A percentile compares a stretch with the other conserved stretches of the same genome.
Conservation (phyloP, 1,139 yeast species). For the Spencermartinsiella ligniputridi region DNA sequence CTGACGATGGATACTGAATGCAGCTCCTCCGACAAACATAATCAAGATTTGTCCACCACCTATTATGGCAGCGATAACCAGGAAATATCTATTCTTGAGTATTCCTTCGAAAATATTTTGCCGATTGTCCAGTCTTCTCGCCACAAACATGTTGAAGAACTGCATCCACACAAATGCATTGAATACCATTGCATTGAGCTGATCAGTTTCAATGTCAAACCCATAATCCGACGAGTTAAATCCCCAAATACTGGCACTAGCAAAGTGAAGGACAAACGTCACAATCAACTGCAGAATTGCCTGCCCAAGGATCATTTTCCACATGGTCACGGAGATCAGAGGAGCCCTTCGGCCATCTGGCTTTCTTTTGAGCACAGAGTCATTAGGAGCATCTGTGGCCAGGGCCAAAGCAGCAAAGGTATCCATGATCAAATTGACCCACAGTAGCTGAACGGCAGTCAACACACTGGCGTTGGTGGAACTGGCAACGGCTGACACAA, state of each 20-base stretch:
- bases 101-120: constrained; percentile 80
- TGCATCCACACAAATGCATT: constrained; percentile 98
- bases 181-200: constrained; percentile 80
- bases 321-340: constrained; percentile 84
- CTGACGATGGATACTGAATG: constrained; percentile 76
- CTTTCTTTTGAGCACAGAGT: constrained; percentile 65
- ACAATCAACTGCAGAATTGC: constrained; percentile 69
- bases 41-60: constrained; percentile 81
- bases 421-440: constrained; percentile 98
- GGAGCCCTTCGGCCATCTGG: constrained; percentile 85
- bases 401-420: constrained; percentile 95
- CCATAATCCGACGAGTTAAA: constrained; percentile 18
- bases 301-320: constrained; percentile 97
- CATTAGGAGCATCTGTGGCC: constrained; percentile 96
- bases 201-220: constrained; percentile 22
- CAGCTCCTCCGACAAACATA: constrained; percentile 97
- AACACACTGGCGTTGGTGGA: constrained; percentile 75
- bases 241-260: constrained; percentile 60
- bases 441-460: constrained; percentile 92
- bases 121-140: constrained; percentile 89
- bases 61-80: constrained; percentile 65
- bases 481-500: constrained; percentile 88
- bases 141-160: constrained; percentile 86
- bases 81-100: constrained; percentile 75
- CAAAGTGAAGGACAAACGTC: constrained; percentile 77